These are phyloP conservation scores for Peribolospora kevripleyi DNA, from an alignment of 768 basidiomycete species.

Conservation along the genomic window DNA sequence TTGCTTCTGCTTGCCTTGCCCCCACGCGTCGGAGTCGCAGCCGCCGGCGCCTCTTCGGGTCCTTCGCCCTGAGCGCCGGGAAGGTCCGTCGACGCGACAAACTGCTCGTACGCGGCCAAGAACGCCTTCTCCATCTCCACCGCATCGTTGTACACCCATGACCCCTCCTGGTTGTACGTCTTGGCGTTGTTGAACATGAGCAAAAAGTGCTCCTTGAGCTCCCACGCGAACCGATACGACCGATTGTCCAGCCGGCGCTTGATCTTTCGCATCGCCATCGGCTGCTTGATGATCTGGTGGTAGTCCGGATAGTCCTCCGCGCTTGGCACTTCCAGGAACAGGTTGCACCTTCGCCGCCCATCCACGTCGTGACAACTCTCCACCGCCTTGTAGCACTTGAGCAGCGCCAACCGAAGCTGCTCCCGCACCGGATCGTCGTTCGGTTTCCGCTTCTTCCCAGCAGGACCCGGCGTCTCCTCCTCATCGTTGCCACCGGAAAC, in stretches of 20 bases:
- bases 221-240: conserved; percentile 9
- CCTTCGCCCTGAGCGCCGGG: too few species aligned
- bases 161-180: conserved; percentile 81
- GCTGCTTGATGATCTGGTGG: conserved; percentile 61
- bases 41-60: too few species aligned
- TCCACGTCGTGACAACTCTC: conserved; percentile 15
- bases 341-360: conserved; percentile 56
- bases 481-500: conserved; percentile 17
- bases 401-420: neutral
- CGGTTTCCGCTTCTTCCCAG: conserved; percentile 6
- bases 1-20: too few species aligned
- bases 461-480: conserved; percentile 13
- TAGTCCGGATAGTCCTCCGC: conserved; percentile 34
- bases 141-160: conserved; percentile 83
- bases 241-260: conserved; percentile 18
- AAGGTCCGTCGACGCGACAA: neutral
- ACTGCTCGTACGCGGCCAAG: conserved; percentile 1
- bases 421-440: conserved; percentile 11
- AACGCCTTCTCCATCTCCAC: conserved; percentile 2
- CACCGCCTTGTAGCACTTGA: conserved; percentile 7
- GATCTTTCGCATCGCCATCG: conserved; percentile 68
- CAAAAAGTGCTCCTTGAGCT: conserved; percentile 54
- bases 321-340: conserved; percentile 70
- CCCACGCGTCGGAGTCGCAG: too few species aligned
- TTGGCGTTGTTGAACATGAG: conserved; percentile 82